Conservation (phyloP, 2,329 filamentous ascomycete genomes). For the Colletotrichum scovillei region DNA sequence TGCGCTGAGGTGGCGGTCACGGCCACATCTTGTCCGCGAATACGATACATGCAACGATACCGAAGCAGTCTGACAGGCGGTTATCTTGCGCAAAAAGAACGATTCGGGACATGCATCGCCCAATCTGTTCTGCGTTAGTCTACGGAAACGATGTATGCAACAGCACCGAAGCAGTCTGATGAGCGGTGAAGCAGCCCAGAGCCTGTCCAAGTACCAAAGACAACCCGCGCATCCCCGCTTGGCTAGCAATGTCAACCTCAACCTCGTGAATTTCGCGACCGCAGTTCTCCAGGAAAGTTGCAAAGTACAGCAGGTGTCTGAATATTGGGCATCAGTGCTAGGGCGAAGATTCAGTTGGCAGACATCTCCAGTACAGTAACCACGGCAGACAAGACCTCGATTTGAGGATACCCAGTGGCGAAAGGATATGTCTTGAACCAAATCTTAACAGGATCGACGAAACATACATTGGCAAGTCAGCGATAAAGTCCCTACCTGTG, state of each 20-base stretch:
- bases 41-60: not conserved
- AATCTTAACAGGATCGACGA: not conserved
- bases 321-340: not conserved
- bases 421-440: not conserved
- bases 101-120: not conserved
- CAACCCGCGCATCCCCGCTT: not conserved
- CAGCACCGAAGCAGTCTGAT: not conserved
- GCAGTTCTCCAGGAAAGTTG: not conserved
- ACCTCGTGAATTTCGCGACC: not conserved
- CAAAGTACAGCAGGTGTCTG: not conserved
- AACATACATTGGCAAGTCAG: not conserved
- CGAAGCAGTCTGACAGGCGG: not conserved
- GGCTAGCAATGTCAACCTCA: not conserved
- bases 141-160: not conserved
- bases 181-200: not conserved
- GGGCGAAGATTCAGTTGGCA: not conserved
- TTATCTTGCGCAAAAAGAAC: not conserved
- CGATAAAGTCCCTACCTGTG: not conserved
- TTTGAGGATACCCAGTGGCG: not conserved
- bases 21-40: not conserved
- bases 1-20: not conserved
- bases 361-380: not conserved
- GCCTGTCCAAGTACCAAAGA: not conserved
- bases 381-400: not conserved
- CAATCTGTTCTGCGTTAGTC: not conserved